phyloP scores from a whole-genome alignment of 179 eudicot genomes.

The Drosera spatulata region DNA sequence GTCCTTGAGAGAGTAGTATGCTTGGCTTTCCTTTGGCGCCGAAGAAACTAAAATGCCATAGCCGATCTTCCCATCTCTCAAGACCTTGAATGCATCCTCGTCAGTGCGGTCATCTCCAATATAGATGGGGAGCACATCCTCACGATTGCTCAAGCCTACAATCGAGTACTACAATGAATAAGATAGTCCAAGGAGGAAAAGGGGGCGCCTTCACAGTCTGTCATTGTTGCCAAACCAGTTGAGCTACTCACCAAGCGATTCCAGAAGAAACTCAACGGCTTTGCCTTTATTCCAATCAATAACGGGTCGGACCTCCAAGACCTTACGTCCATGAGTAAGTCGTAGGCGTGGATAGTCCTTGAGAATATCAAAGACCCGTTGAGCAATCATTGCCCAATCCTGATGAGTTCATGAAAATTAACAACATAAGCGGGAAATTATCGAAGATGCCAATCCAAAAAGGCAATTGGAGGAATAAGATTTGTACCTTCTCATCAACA shows the following conservation, averaged over 20 bases:
- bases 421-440: too few relatives aligned
- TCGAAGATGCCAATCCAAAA: constrained; percentile 34
- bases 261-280: constrained; percentile 89
- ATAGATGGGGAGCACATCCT: constrained; percentile 88
- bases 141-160: constrained; percentile 57
- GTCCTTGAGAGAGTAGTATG: constrained; percentile 79
- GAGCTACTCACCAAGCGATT: constrained; percentile 68
- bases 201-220: neutral
- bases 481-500: constrained; percentile 69
- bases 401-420: constrained; percentile 20
- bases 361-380: constrained; percentile 41
- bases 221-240: neutral
- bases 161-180: too few relatives aligned
- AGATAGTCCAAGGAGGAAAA: too few relatives aligned
- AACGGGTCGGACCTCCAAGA: constrained; percentile 88
- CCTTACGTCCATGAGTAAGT: too few relatives aligned
- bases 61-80: constrained; percentile 65
- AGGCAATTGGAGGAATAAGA: constrained; percentile 3
- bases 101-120: constrained; percentile 98
- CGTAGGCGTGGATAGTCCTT: constrained; percentile 64
- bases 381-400: constrained; percentile 65
- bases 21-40: constrained; percentile 81
- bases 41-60: constrained; percentile 85
- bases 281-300: constrained; percentile 97
- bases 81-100: constrained; percentile 95